phyloP scores from a whole-genome alignment of 495 filamentous ascomycete genomes.

The Aspergillus sclerotioniger region DNA sequence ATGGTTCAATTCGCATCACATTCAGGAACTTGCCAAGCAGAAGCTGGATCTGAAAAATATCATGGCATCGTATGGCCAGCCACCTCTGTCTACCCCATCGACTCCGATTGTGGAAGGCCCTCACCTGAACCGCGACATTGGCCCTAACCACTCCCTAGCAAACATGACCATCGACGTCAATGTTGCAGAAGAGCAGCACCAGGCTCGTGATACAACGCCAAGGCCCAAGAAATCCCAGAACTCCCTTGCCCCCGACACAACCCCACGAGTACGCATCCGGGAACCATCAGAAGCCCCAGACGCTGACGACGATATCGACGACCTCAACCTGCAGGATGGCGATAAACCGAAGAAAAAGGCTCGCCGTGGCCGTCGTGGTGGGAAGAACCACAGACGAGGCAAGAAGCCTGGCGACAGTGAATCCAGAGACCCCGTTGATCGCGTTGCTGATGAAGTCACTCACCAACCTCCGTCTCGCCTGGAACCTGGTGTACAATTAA shows the following conservation, averaged over 20 bases:
- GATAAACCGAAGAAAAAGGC: slow-evolving; percentile 74
- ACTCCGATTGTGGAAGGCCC: slow-evolving; percentile 37
- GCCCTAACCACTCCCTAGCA: slow-evolving; percentile 20
- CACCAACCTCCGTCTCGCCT: slow-evolving; percentile 44
- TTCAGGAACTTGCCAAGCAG: slow-evolving; percentile 48
- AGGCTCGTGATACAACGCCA: slow-evolving; percentile 25
- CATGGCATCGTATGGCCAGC: slow-evolving; percentile 45
- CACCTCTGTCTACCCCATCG: slow-evolving; percentile 42
- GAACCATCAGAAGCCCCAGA: slow-evolving; percentile 42
- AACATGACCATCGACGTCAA: slow-evolving; percentile 38
- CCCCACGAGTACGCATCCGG: slow-evolving; percentile 41
- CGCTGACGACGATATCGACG: slow-evolving; percentile 40
- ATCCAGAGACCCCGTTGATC: slow-evolving; percentile 41
- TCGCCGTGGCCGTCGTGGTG: slow-evolving; percentile 79
- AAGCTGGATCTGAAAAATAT: slow-evolving; percentile 55
- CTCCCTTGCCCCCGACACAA: slow-evolving; percentile 19
- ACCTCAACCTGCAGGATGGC: slow-evolving; percentile 33
- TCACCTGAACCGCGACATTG: slow-evolving; percentile 28
- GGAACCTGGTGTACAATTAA: slow-evolving; percentile 54
- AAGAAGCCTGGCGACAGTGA: slow-evolving; percentile 48
- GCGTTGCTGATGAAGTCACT: slow-evolving; percentile 39
- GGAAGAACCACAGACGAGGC: slow-evolving; percentile 67
- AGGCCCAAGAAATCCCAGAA: slow-evolving; percentile 26
- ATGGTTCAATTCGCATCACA: slow-evolving; percentile 49
- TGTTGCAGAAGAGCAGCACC: slow-evolving; percentile 20